Evolutionary conservation across 2,329 filamentous ascomycete species (phyloP).

Genomic region (Geosmithia putterillii): DNA sequence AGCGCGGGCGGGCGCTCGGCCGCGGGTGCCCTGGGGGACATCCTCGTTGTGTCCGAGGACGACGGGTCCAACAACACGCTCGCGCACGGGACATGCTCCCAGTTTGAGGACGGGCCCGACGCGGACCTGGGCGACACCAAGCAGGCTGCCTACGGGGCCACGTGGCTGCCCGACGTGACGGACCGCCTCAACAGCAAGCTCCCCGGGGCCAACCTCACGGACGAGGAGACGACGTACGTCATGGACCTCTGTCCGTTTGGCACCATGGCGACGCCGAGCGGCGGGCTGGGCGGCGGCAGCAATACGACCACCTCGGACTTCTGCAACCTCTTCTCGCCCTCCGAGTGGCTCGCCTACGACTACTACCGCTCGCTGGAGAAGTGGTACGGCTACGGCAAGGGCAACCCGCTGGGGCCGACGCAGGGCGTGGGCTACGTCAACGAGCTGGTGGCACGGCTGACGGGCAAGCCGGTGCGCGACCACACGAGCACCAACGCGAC

Average conservation of each 20-base stretch:
- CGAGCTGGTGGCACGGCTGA: slow-evolving; percentile 75
- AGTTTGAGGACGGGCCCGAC: slow-evolving; percentile 51
- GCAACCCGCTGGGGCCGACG: slow-evolving; percentile 67
- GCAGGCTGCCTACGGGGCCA: slow-evolving; percentile 43
- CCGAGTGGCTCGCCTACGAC: slow-evolving; percentile 69
- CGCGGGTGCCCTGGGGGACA: slow-evolving; percentile 29
- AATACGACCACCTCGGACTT: slow-evolving; percentile 56
- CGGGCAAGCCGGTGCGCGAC: slow-evolving; percentile 54
- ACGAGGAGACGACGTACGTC: slow-evolving; percentile 51
- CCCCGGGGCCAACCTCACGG: slow-evolving; percentile 51
- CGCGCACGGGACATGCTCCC: slow-evolving; percentile 57
- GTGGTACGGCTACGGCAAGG: slow-evolving; percentile 70
- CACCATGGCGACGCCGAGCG: slow-evolving; percentile 50
- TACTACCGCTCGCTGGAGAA: slow-evolving; percentile 73
- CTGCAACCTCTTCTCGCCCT: slow-evolving; percentile 59
- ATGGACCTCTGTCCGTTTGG: slow-evolving; percentile 88
- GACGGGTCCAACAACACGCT: slow-evolving; percentile 67
- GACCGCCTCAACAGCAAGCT: slow-evolving; percentile 57
- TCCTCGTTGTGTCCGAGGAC: slow-evolving; percentile 60
- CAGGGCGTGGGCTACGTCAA: slow-evolving; percentile 83
- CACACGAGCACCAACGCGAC: slow-evolving; percentile 67
- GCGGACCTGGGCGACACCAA: slow-evolving; percentile 34
- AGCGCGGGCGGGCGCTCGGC: slow-evolving; percentile 19
- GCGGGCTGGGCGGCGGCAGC: too few species aligned
- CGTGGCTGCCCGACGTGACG: slow-evolving; percentile 58